Base-by-base conservation (phyloP, 345 rosid species). In the Moricandia moricandioides region DNA sequence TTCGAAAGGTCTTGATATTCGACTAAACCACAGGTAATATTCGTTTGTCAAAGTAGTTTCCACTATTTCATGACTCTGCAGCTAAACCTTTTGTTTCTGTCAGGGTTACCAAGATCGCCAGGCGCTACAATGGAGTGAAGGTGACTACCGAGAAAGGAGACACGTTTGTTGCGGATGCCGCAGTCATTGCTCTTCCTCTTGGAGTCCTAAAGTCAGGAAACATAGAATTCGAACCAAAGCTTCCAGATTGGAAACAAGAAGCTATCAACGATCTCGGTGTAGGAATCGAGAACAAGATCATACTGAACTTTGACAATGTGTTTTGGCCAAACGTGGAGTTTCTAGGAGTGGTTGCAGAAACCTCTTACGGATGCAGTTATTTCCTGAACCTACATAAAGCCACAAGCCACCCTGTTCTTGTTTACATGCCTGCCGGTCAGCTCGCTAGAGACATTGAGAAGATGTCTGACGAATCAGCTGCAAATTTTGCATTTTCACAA, bases 251-350 rank as follows among this genome's bases (percentile, higher is more conserved):
- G 97, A 96, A 96, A 80, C 92, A 91, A 80, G 87, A 84, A 47
- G 98, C 98, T 63, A 92, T 96, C 70, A 79, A 86, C 4, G 91
- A 91, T 62, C 92, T 96, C 4, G 98, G 98, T 51, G 89, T 95
- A 70, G 99, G 99, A 40, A 87, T 91, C 51, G 99, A 96, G 83
- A 96, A 96, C 79, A 92, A 96, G 85, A 89, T 96, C 65, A 77
- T 85, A 8, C 74, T 92, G 80, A 90, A 88, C 75, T 95, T 95
- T 39, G 94, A 88, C 63, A 81, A 89, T 52, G 98, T 95, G 43
- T 95, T 95, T 81, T 95, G 99, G 98, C 98, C 99, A 33, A 92
- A 92, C 58, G 99, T 95, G 43, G 99, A 95, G 86, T 95, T 95
- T 83, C 76, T 95, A 60, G 98, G 99, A 59, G 92, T 95, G 43